Conservation (phyloP, 1,139 yeast genomes). For the Suhomyces bolitotheri region DNA sequence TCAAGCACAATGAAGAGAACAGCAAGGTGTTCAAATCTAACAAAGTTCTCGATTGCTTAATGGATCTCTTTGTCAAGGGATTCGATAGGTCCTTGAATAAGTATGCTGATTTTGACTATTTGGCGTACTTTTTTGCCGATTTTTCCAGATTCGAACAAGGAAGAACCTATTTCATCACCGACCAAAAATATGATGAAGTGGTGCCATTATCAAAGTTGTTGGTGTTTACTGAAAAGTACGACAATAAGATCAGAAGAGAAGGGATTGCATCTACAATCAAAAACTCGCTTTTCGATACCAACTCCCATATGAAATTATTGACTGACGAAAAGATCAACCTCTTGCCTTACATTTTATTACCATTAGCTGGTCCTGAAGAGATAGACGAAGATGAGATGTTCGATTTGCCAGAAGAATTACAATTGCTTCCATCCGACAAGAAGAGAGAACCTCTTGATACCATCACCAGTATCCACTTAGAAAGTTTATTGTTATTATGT, state of each 20-base stretch:
- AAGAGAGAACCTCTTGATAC: conserved; percentile 69
- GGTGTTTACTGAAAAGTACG: conserved; percentile 81
- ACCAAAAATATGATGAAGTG: conserved; percentile 72
- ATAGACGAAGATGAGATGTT: conserved; percentile 82
- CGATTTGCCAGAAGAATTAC: conserved; percentile 86
- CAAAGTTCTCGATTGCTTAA: conserved; percentile 72
- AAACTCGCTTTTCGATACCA: conserved; percentile 80
- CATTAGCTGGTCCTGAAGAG: conserved; percentile 81
- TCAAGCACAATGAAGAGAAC: conserved; percentile 34
- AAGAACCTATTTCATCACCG: conserved; percentile 70
- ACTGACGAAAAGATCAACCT: conserved; percentile 66
- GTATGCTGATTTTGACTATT: conserved; percentile 75
- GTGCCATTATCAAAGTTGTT: conserved; percentile 78
- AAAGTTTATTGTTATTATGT: conserved; percentile 73
- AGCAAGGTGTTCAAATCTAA: conserved; percentile 52
- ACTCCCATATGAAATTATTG: conserved; percentile 61
- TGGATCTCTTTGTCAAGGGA: conserved; percentile 92
- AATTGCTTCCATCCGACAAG: conserved; percentile 75
- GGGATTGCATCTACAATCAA: conserved; percentile 94
- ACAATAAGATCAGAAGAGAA: conserved; percentile 76
- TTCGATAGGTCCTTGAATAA: conserved; percentile 68
- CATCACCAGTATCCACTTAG: conserved; percentile 70
- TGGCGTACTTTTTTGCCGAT: conserved; percentile 89
- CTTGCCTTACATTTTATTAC: conserved; percentile 78
- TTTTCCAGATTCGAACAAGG: conserved; percentile 72